Percentiles rank a stretch among this genome's conserved stretches.
phyloP scores from a whole-genome alignment of 345 rosid species.

The Syzygium oleosum region DNA sequence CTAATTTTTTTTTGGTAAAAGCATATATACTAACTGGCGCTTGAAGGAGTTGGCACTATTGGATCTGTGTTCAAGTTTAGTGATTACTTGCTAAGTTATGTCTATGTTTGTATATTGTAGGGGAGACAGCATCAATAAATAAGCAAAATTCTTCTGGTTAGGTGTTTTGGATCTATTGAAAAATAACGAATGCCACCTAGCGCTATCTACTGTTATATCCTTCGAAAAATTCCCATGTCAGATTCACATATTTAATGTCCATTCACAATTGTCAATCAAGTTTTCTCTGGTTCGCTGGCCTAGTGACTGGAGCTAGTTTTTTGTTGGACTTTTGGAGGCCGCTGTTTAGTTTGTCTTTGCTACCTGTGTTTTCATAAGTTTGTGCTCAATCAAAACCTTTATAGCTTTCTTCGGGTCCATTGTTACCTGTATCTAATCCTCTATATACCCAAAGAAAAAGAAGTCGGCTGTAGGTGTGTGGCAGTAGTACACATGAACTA shows the following conservation, averaged over 20 bases:
- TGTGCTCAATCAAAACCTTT: not conserved
- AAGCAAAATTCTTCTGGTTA: not conserved
- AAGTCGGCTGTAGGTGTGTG: not conserved
- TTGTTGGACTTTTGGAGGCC: not conserved
- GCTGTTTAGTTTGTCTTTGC: not conserved
- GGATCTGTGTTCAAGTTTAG: not conserved
- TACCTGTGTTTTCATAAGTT: not conserved
- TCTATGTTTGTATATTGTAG: not conserved
- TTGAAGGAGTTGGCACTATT: not conserved
- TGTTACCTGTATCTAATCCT: not conserved
- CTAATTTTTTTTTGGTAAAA: not conserved
- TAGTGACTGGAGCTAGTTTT: not conserved
- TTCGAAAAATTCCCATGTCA: not conserved
- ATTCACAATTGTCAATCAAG: not conserved
- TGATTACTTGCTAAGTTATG: not conserved
- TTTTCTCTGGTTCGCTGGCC: not conserved
- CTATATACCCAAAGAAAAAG: not conserved
- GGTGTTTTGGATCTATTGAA: not conserved
- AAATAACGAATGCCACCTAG: not conserved
- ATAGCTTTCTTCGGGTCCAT: not conserved
- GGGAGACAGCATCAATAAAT: not conserved
- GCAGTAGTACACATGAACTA: not conserved
- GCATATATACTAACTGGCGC: no score
- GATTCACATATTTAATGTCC: not conserved
- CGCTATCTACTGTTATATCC: not conserved